Conservation (phyloP, 768 basidiomycete genomes). For the Collybiopsis confluens region DNA sequence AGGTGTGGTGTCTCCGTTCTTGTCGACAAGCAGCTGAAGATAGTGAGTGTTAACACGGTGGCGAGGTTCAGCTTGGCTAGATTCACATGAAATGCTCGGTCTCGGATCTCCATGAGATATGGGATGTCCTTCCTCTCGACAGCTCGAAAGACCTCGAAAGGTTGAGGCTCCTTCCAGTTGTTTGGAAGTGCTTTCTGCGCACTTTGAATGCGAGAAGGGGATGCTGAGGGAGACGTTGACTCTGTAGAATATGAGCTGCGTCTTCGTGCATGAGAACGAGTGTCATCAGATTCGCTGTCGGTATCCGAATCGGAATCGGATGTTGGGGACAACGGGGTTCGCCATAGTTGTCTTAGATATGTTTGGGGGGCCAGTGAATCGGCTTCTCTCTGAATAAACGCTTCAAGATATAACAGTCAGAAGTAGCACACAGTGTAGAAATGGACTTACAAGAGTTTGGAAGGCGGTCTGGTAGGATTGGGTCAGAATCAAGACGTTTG, state of each 20-base stretch:
- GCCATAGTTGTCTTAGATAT: constrained; percentile 49
- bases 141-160: constrained; percentile 74
- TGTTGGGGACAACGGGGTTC: constrained; percentile 35
- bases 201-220: background rate
- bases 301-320: constrained; percentile 11
- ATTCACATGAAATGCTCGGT: constrained; percentile 75
- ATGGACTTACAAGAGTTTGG: constrained; percentile 54
- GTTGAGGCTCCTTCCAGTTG: constrained; percentile 50
- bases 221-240: constrained; percentile 19
- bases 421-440: constrained; percentile 8
- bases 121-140: constrained; percentile 81
- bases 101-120: constrained; percentile 80
- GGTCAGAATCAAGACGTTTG: constrained; percentile 38
- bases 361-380: constrained; percentile 51
- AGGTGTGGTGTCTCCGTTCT: constrained; percentile 82
- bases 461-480: constrained; percentile 65
- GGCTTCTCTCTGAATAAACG: constrained; percentile 72
- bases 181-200: constrained; percentile 10
- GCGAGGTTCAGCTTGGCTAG: too few relatives aligned
- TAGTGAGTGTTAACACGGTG: too few relatives aligned
- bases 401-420: constrained; percentile 33
- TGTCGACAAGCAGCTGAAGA: constrained; percentile 70
- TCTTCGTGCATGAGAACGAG: constrained; percentile 4
- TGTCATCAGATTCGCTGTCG: constrained; percentile 6
- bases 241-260: constrained; percentile 14